Conservation (phyloP, 2,329 filamentous ascomycete species). For the Aspergillus sp. region DNA sequence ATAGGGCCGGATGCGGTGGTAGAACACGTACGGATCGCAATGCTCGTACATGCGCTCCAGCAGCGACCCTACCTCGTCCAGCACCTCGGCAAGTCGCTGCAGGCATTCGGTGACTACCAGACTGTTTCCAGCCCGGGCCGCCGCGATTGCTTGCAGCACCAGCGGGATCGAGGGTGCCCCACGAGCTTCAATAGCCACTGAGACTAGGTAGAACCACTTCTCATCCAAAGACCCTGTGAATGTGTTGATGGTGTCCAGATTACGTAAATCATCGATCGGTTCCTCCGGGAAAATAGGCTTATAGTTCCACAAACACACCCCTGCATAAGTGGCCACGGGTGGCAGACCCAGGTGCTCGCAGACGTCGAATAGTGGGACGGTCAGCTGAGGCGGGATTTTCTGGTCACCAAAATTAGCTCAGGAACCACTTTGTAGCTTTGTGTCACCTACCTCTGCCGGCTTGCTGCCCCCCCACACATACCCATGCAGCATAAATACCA, state of each 20-base stretch:
- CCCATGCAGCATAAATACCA: slow-evolving; percentile 78
- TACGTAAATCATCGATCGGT: slow-evolving; percentile 78
- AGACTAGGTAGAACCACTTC: slow-evolving; percentile 98
- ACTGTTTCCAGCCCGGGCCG: slow-evolving; percentile 70
- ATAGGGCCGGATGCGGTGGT: slow-evolving; percentile 93
- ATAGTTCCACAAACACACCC: slow-evolving; percentile 94
- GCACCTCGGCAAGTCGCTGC: slow-evolving; percentile 77
- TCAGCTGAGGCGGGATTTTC: slow-evolving; percentile 75
- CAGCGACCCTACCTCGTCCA: slow-evolving; percentile 79
- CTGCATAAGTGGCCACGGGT: slow-evolving; percentile 91
- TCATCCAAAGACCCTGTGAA: slow-evolving; percentile 95
- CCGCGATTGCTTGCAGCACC: slow-evolving; percentile 84
- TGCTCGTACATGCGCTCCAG: slow-evolving; percentile 91
- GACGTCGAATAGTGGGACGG: slow-evolving; percentile 76
- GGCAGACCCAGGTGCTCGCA: slow-evolving; percentile 80
- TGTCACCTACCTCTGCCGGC: slow-evolving; percentile 65
- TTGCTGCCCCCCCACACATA: slow-evolving; percentile 86
- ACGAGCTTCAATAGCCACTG: slow-evolving; percentile 90
- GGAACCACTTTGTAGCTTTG: background rate
- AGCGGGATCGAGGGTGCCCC: slow-evolving; percentile 83
- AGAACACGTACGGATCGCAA: slow-evolving; percentile 93
- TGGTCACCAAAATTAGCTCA: slow-evolving; percentile 29
- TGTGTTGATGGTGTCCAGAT: slow-evolving; percentile 82
- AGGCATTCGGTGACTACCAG: slow-evolving; percentile 74
- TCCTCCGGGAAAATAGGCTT: slow-evolving; percentile 86